Conservation (phyloP, 345 rosid species). For the Brassica nigra region DNA sequence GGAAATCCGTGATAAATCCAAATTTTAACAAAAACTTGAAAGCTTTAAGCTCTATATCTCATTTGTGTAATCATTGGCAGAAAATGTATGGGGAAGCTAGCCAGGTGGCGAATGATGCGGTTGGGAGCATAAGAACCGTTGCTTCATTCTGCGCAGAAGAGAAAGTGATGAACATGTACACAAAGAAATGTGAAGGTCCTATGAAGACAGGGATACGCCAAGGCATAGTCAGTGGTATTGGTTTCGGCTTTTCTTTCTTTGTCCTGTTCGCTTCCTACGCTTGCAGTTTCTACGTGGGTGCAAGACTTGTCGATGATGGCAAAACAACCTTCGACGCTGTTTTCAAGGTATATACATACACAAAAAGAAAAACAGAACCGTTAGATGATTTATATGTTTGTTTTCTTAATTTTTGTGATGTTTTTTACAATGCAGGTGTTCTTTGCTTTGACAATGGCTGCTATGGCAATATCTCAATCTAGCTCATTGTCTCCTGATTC, state of each 20-base stretch:
- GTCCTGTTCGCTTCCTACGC: conserved; percentile 61
- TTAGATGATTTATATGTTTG: not conserved
- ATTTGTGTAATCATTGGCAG: conserved; percentile 42
- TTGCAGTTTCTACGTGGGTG: conserved; percentile 77
- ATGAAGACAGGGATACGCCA: conserved; percentile 64
- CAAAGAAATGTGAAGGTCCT: conserved; percentile 81
- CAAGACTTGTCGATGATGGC: conserved; percentile 58
- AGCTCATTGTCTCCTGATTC: conserved; percentile 72
- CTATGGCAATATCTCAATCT: conserved; percentile 64
- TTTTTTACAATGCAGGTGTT: conserved; percentile 54
- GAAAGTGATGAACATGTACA: conserved; percentile 76
- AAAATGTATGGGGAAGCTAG: conserved; percentile 87
- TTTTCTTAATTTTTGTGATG: not conserved
- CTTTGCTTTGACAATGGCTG: conserved; percentile 73
- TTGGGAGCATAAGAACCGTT: conserved; percentile 88
- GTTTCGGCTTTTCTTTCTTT: conserved; percentile 73
- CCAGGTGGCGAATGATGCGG: conserved; percentile 87
- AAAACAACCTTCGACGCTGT: conserved; percentile 57
- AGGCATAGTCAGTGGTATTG: conserved; percentile 70
- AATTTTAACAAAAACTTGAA: not conserved
- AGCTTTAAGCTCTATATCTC: not conserved
- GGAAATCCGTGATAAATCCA: not conserved
- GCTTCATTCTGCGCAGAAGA: conserved; percentile 94
- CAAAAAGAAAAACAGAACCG: not conserved
- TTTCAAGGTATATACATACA: conserved; percentile 50